These are phyloP conservation scores for Chimonanthus salicifolius DNA, from an alignment of 164 flowering plant species.

Conservation along the genomic window DNA sequence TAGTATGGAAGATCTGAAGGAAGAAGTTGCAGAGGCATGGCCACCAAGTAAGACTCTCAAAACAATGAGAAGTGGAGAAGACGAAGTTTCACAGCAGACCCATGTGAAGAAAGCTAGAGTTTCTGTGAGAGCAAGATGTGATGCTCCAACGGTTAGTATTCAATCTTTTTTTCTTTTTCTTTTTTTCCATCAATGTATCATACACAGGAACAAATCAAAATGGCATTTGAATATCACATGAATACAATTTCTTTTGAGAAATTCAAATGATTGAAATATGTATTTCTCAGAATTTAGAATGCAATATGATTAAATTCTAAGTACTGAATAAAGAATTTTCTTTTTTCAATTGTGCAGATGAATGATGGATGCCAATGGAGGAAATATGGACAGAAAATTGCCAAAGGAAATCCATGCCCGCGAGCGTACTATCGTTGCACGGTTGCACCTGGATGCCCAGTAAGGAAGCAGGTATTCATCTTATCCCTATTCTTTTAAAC, in stretches of 20 bases:
- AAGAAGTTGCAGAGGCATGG: conserved; percentile 35
- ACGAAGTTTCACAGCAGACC: conserved; percentile 41
- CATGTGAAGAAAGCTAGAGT: conserved; percentile 78
- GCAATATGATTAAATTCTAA: not conserved
- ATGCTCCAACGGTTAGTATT: conserved; percentile 61
- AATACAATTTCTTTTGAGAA: no score
- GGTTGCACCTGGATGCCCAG: conserved; percentile 82
- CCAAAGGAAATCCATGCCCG: conserved; percentile 98
- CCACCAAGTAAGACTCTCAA: conserved; percentile 48
- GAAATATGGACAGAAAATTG: conserved; percentile 91
- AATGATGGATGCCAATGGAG: conserved; percentile 99
- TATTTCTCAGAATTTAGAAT: no score
- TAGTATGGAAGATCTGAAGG: conserved; percentile 36
- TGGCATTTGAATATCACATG: no score
- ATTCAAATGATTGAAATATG: not conserved
- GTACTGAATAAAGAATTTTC: not conserved
- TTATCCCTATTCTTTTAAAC: not conserved
- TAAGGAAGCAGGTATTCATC: conserved; percentile 74
- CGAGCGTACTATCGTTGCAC: conserved; percentile 96
- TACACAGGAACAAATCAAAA: no score
- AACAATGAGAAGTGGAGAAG: conserved; percentile 36
- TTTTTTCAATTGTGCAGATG: conserved; percentile 47
- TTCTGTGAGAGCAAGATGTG: conserved; percentile 80
- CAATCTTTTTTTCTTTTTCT: not conserved
- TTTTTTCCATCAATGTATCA: not conserved